Evolutionary conservation across 495 filamentous ascomycete species (phyloP), one percentile per base, ranked within the genome.

Genomic region (Staphylotrichum longicolle): DNA sequence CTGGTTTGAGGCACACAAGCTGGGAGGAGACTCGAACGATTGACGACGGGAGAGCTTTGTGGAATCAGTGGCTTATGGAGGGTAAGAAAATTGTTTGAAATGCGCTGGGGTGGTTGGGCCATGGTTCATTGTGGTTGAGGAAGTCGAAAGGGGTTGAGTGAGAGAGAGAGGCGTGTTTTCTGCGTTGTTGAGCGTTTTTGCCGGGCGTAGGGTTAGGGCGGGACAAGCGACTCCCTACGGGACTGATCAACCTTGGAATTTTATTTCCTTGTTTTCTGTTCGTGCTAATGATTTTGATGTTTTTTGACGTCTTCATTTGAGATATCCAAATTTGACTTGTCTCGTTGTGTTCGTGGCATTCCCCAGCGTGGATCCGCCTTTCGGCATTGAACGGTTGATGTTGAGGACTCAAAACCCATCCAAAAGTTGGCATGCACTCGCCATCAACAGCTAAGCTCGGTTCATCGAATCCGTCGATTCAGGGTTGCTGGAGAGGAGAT

Each of bases 1-100:
- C 41, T 72, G 72, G 67, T n/a, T 44, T 33, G 67, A 72, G 50
- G 65, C 57, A 41, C 66, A 70, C 20, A 69, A 68, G 45, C 45
- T 72, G 57, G 44, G 50, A 33, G 64, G 54, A 57, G 56, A 27
- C 15, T 46, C 15, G 12, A 33, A 55, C 30, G n/a, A 42, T 11
- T 45, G 60, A 45, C 35, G 54, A 32, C n/a, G 20, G 7, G 55
- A 47, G 37, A 8, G 32, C 5, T 14, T 54, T 54, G 4, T 54
- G 54, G 39, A 61, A n/a, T 32, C 5, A 51, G 44, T 48, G 53
- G 53, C n/a, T 45, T 34, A 42, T 54, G 37, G 12, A 41, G 20
- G 20, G 20, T 27, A 27, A 27, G 20, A 27, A 27, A 27, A 27
- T 27, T 1, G 20, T 27, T 27, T 27, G 20, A 27, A 27, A 27